These are phyloP conservation scores for Trichoderma oligosporum DNA, from an alignment of 2,329 filamentous ascomycete species.

Conservation along the genomic window DNA sequence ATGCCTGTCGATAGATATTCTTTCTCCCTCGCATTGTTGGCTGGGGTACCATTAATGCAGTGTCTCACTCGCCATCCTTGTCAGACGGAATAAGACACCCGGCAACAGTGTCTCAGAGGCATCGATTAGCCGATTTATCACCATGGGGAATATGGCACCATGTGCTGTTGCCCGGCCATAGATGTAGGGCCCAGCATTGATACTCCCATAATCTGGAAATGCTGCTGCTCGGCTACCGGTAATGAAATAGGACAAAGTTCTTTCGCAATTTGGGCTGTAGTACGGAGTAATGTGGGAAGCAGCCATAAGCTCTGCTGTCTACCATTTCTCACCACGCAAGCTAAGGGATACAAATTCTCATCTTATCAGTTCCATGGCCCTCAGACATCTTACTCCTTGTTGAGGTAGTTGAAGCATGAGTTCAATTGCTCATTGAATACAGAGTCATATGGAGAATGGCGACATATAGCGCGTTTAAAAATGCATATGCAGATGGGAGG, in stretches of 20 bases:
- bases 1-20: background rate
- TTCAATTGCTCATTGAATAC: background rate
- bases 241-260: background rate
- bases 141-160: background rate
- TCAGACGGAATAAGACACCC: background rate
- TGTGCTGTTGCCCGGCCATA: background rate
- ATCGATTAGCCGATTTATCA: background rate
- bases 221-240: background rate
- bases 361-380: background rate
- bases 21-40: background rate
- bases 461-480: background rate
- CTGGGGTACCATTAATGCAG: background rate
- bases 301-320: background rate
- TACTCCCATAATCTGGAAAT: background rate
- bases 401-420: background rate
- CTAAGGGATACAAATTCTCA: background rate
- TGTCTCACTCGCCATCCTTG: background rate
- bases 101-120: slow-evolving; percentile 9
- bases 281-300: background rate
- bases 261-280: background rate
- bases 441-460: background rate
- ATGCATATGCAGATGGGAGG: background rate
- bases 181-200: background rate
- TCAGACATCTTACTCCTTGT: background rate
- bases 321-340: background rate